Percentiles rank a stretch among this genome's conserved stretches.
Evolutionary conservation across 352 stramenopile species (phyloP).

Genomic region (Globisporangium nodosum): DNA sequence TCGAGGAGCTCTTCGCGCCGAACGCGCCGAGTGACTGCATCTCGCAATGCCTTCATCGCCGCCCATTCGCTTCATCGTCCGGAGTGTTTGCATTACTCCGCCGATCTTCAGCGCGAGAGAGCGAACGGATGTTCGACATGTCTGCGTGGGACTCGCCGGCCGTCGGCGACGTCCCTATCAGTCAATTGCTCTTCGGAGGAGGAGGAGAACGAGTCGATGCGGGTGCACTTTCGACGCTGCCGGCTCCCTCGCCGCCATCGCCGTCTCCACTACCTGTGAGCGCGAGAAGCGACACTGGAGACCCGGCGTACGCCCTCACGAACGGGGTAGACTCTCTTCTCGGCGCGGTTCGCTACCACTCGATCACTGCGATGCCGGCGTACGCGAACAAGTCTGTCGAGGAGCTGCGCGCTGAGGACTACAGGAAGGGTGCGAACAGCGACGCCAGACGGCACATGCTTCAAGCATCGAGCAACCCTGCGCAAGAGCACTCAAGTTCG

Average conservation of each 20-base stretch:
- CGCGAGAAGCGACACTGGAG: background rate
- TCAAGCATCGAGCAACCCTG: too few species aligned
- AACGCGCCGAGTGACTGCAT: conserved; percentile 1
- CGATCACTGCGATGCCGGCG: conserved; percentile 5
- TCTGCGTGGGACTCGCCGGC: background rate
- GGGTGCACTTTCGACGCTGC: too few species aligned
- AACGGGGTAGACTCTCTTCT: background rate
- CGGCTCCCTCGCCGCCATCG: too few species aligned
- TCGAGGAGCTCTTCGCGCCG: conserved; percentile 3
- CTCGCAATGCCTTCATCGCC: background rate
- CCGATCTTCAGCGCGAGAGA: too few species aligned
- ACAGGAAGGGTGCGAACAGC: background rate
- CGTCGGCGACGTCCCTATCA: background rate
- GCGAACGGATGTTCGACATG: conserved; percentile 2
- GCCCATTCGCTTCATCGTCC: too few species aligned
- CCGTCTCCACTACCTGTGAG: background rate
- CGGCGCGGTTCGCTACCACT: background rate
- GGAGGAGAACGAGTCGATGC: too few species aligned
- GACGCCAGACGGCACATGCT: too few species aligned
- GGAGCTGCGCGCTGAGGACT: conserved; percentile 4
- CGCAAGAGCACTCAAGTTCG: too few species aligned
- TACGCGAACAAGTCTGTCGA: conserved; percentile 5
- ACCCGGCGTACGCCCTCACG: background rate
- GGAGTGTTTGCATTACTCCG: too few species aligned
- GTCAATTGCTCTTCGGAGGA: conserved; percentile 1